phyloP scores from a whole-genome alignment of 2,329 filamentous ascomycete genomes.

The Beauveria rudraprayagi region DNA sequence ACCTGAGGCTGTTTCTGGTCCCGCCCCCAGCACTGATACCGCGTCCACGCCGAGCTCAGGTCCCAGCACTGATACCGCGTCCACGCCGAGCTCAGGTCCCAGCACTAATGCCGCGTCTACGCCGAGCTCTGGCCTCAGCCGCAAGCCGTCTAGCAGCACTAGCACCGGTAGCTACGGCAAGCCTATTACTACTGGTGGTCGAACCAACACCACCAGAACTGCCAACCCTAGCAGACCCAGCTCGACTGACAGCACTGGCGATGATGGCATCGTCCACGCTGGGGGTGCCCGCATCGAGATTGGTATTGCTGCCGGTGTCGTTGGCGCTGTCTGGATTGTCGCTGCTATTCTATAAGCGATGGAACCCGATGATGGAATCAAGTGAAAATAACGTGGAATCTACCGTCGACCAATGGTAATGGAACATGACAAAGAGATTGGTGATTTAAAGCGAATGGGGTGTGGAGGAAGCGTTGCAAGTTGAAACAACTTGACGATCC shows the following conservation, averaged over 20 bases:
- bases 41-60: neutral
- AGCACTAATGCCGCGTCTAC: neutral
- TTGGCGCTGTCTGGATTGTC: constrained; percentile 18
- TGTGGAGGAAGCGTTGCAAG: neutral
- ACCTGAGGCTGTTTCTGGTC: neutral
- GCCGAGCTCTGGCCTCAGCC: neutral
- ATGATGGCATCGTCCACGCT: constrained; percentile 10
- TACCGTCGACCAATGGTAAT: no score
- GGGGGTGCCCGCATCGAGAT: constrained; percentile 21
- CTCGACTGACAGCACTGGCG: neutral
- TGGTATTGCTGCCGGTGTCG: constrained; percentile 18
- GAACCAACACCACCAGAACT: neutral
- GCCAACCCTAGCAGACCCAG: neutral
- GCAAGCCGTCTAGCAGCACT: neutral
- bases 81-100: neutral
- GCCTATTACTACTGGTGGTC: neutral
- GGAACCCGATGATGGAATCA: no score
- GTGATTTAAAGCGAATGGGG: neutral
- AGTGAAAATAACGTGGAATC: neutral
- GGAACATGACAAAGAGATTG: neutral
- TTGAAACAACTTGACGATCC: neutral
- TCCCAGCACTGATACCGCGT: neutral
- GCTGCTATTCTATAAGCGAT: constrained; percentile 15
- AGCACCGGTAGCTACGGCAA: no score
- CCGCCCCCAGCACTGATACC: neutral